Evolutionary conservation across 805 yeast genomes (phyloP).

Genomic region (Citeromyces matritensis): DNA sequence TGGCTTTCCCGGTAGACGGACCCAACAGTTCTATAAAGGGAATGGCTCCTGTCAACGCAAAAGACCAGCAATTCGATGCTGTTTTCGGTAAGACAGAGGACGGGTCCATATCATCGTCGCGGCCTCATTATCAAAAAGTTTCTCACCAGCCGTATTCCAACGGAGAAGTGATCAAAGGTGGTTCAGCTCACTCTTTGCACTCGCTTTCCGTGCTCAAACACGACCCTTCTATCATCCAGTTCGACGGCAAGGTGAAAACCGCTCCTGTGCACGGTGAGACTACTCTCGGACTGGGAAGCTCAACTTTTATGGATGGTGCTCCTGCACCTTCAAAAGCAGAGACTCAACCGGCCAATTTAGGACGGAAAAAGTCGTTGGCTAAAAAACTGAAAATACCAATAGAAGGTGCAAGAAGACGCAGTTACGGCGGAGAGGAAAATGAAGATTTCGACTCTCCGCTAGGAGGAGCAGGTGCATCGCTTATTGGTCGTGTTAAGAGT

Average conservation of each 20-base stretch:
- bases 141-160: slow-evolving; percentile 10
- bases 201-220: slow-evolving; percentile 26
- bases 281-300: slow-evolving; percentile 79
- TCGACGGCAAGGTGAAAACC: slow-evolving; percentile 58
- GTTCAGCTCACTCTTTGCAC: slow-evolving; percentile 10
- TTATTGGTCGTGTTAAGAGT: slow-evolving; percentile 18
- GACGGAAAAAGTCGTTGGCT: slow-evolving; percentile 66
- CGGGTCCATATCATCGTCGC: slow-evolving; percentile 12
- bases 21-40: slow-evolving; percentile 82
- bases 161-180: slow-evolving; percentile 12
- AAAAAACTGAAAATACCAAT: slow-evolving; percentile 1
- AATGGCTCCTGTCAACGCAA: slow-evolving; percentile 34
- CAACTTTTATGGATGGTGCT: slow-evolving; percentile 91
- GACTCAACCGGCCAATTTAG: slow-evolving; percentile 30
- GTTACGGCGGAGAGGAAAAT: slow-evolving; percentile 70
- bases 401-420: slow-evolving; percentile 14
- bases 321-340: slow-evolving; percentile 58
- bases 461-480: slow-evolving; percentile 1
- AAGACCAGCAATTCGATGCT: slow-evolving; percentile 50
- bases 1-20: slow-evolving; percentile 92
- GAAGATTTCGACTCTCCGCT: slow-evolving; percentile 16
- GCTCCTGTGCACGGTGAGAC: slow-evolving; percentile 73
- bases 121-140: slow-evolving; percentile 12
- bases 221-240: slow-evolving; percentile 38
- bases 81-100: slow-evolving; percentile 64